Conservation (phyloP, 1,284 basidiomycete genomes). For the Sporisorium scitamineum region DNA sequence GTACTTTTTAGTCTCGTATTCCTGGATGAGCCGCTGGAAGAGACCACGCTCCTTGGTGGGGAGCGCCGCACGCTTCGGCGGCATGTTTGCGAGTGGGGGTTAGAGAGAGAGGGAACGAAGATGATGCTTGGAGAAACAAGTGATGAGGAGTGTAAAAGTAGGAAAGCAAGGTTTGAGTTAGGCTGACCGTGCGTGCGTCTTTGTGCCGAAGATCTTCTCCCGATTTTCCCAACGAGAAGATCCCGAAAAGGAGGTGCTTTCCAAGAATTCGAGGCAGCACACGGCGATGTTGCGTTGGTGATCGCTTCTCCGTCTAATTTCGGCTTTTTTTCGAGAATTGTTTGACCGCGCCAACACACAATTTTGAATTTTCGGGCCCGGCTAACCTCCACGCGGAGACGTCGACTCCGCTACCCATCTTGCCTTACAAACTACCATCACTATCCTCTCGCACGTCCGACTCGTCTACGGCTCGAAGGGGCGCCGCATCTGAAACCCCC, state of each 20-base stretch:
- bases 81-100: conserved; percentile 32
- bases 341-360: background rate
- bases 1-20: conserved; percentile 89
- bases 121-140: background rate
- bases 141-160: background rate
- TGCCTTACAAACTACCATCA: background rate
- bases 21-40: conserved; percentile 83
- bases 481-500: conserved; percentile 19
- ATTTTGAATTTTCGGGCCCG: background rate
- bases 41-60: conserved; percentile 85
- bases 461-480: conserved; percentile 28
- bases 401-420: background rate
- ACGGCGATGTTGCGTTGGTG: conserved; percentile 11
- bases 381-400: background rate
- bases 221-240: conserved; percentile 24
- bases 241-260: background rate
- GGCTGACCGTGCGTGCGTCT: conserved; percentile 11
- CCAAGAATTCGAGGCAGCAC: conserved; percentile 15
- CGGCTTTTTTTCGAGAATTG: background rate
- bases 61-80: conserved; percentile 71
- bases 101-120: background rate
- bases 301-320: conserved; percentile 4
- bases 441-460: background rate
- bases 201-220: conserved; percentile 15
- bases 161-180: background rate